Base-by-base conservation (phyloP, 2,329 filamentous ascomycete genomes). In the Chaetomiaceae sp. region DNA sequence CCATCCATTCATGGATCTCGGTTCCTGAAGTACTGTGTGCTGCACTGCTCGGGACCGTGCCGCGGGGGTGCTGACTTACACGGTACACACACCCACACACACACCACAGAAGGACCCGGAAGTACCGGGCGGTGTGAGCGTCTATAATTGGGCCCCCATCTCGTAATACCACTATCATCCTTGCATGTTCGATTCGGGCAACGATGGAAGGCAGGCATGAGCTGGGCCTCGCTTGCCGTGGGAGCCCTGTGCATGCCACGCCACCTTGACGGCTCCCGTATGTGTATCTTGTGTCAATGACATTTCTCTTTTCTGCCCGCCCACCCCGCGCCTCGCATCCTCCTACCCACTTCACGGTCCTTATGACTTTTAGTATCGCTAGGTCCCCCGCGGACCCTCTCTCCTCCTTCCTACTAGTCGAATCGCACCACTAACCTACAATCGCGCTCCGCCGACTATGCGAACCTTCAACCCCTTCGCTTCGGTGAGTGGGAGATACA, bases 381-480 rank as follows among this genome's bases (percentile, higher is more conserved):
- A 52, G 43, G 42, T 51, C 43, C 47, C 47, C 43, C 23, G 48
- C 49, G 46, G 33, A n/a, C 46, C 46, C 43, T 27, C 34, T 53
- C 44, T 36, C 45, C 34, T 33, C 36, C 46, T 42, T 48, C 37
- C n/a, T 48, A 47, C 42, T 49, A 33, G 51, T 32, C 41, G 23
- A 29, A 29, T 18, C 8, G 30, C 34, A 42, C 13, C 7, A 23
- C 43, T 20, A 25, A 37, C 36, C 16, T 30, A 33, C 33, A 47
- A 27, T 27, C 25, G 25, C 32, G 18, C 18, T 10, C 13, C 18
- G 30, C 34, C n/a, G 56, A 72, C 65, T 61, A 82, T 81, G 78
- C 77, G 76, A 55, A 78, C 75, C 23, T 79, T 81, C 59, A 81
- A 80, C 52, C 77, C 77, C 41, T 80, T 82, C 61, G 73, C 72